Evolutionary conservation across 345 rosid genomes (phyloP), one percentile per base, ranked within the genome.

Genomic region (Mercurialis annua): DNA sequence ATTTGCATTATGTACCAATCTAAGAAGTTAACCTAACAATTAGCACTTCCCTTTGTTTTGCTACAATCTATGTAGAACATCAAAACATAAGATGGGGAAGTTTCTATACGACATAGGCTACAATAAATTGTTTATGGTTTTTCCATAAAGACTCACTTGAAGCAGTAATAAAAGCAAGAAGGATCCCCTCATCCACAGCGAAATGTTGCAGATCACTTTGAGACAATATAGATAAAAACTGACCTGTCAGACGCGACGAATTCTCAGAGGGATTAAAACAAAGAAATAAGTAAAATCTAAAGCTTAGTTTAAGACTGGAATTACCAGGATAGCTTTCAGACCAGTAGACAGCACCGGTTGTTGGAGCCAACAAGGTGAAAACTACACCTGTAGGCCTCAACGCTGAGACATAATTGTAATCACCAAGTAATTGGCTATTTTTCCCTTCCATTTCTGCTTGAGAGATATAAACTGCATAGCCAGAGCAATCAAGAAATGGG

Each of bases 241-340:
- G 77, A 59, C 83, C 96, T 93, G 82, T 68, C 30, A 70, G 17
- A 23, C 26, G 65, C 38, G 26, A 58, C 6, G 21, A 46, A 55
- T 44, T 43, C 42, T 64, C 0, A n/a, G 5, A 33, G 38, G 48
- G 30, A 4, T 44, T 51, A 6, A 24, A 11, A 10, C 6, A 42
- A 69, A 51, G 30, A 7, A 64, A n/a, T n/a, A n/a, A 50, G 46
- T 16, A 11, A 6, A 34, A 62, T 62, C 53, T 0, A 52, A 63
- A 38, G 56, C 40, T 26, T 17, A 17, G 11, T 21, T 53, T 6
- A 14, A 23, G 23, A 26, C 23, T 70, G 27, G 11, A 51, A 12
- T 70, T 81, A 89, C 98, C 96, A 1, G 96, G 83, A 78, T 87
- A 82, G 67, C 74, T 81, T 68, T 84, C 86, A n/a, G 96, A 90